These are phyloP conservation scores for Casaregolazyma suthepensis DNA, from an alignment of 1,139 yeast genomes.

Conservation along the genomic window DNA sequence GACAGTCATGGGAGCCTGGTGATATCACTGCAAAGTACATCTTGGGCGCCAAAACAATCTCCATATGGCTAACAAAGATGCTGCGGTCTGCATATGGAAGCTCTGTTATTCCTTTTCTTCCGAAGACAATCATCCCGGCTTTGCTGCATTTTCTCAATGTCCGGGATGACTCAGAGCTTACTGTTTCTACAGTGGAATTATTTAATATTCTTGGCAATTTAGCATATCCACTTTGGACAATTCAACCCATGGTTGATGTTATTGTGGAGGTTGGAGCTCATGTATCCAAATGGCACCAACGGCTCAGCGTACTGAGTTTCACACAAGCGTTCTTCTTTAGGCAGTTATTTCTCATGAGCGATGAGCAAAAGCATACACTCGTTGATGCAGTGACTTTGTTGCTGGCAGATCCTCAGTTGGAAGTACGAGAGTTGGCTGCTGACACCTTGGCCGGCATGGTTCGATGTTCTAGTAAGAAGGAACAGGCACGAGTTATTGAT, in stretches of 20 bases:
- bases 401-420: constrained; percentile 59
- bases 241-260: constrained; percentile 45
- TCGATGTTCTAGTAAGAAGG: constrained; percentile 63
- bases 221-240: constrained; percentile 42
- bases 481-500: constrained; percentile 39
- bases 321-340: constrained; percentile 71
- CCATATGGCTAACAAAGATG: constrained; percentile 24
- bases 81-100: constrained; percentile 21
- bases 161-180: constrained; percentile 77
- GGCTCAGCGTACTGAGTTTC: constrained; percentile 60
- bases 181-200: constrained; percentile 49
- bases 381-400: constrained; percentile 48
- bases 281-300: constrained; percentile 58
- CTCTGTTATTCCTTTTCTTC: constrained; percentile 30
- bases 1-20: constrained; percentile 26
- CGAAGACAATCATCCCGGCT: constrained; percentile 59
- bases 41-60: constrained; percentile 32
- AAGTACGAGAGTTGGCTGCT: constrained; percentile 73
- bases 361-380: constrained; percentile 45
- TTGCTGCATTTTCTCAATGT: constrained; percentile 58
- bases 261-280: constrained; percentile 35
- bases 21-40: constrained; percentile 27
- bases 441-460: constrained; percentile 74
- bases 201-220: constrained; percentile 56
- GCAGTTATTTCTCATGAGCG: constrained; percentile 53